Percentiles rank a stretch among this genome's conserved stretches.
Evolutionary conservation across 2,329 filamentous ascomycete species (phyloP).

Genomic region (Colletotrichum orbiculare): DNA sequence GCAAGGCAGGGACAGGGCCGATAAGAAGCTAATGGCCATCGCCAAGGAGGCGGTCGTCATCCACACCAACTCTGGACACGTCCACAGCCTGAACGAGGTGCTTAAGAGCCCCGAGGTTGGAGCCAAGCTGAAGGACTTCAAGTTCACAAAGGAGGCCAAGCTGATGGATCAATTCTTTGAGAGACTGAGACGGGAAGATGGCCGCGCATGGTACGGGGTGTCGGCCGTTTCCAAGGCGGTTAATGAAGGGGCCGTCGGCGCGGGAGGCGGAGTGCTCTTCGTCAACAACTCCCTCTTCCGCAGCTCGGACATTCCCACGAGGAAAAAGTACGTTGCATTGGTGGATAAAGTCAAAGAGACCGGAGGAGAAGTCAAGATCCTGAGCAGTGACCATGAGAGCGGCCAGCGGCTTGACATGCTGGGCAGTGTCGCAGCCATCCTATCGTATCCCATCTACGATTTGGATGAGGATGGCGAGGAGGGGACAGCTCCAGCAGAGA

Average conservation of each 20-base stretch:
- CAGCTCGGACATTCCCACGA: constrained; percentile 79
- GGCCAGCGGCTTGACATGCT: constrained; percentile 85
- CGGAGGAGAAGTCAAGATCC: constrained; percentile 87
- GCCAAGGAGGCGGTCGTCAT: constrained; percentile 76
- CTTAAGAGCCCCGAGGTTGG: constrained; percentile 84
- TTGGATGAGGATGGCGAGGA: constrained; percentile 76
- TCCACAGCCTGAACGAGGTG: constrained; percentile 89
- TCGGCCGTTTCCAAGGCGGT: constrained; percentile 85
- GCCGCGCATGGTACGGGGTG: constrained; percentile 90
- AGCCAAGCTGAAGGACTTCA: constrained; percentile 83
- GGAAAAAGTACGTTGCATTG: constrained; percentile 84
- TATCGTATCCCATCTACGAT: constrained; percentile 89
- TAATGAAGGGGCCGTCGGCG: constrained; percentile 86
- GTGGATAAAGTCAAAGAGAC: constrained; percentile 90
- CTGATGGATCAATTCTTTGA: constrained; percentile 88
- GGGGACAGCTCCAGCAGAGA: constrained; percentile 39
- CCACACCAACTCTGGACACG: constrained; percentile 85
- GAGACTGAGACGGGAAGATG: constrained; percentile 84
- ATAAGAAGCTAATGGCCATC: constrained; percentile 76
- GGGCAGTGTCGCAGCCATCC: constrained; percentile 87
- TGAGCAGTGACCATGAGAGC: constrained; percentile 95
- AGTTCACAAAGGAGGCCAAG: constrained; percentile 84
- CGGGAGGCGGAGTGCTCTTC: constrained; percentile 84
- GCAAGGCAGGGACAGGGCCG: constrained; percentile 65
- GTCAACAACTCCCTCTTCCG: constrained; percentile 91